A percentile compares a stretch with the other conserved stretches of the same genome.
Evolutionary conservation across 768 basidiomycete species (phyloP).

Genomic region (Lentinus tigrinus): DNA sequence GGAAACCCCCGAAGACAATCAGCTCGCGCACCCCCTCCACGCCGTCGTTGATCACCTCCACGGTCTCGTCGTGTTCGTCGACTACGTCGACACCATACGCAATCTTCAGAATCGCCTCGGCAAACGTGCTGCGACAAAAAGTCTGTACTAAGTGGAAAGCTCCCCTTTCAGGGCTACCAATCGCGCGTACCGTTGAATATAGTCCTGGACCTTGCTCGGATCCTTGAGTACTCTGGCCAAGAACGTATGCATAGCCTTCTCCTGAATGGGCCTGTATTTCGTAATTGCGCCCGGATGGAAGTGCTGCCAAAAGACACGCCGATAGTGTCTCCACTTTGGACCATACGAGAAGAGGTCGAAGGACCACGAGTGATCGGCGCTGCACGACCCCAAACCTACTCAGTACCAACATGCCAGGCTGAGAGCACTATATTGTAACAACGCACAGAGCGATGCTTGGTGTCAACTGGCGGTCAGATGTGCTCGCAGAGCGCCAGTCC

Average conservation of each 20-base stretch:
- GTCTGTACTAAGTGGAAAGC: background rate
- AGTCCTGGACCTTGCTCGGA: background rate
- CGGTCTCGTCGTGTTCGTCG: background rate
- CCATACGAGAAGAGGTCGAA: background rate
- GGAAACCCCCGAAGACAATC: slow-evolving; percentile 21
- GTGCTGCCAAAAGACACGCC: background rate
- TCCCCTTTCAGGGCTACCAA: background rate
- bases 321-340: background rate
- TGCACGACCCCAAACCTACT: background rate
- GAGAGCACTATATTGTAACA: background rate
- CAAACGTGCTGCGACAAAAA: background rate
- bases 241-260: background rate
- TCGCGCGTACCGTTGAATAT: background rate
- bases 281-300: background rate
- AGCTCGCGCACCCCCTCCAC: background rate
- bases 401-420: background rate
- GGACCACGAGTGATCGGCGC: background rate
- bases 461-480: slow-evolving; percentile 45
- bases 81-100: background rate
- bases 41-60: slow-evolving; percentile 7
- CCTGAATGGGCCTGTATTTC: background rate
- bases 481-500: slow-evolving; percentile 43
- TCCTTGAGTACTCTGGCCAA: background rate
- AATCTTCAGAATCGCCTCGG: background rate
- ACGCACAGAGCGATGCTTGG: background rate